Conservation (phyloP, 2,329 filamentous ascomycete species). For the Epichloe typhina region DNA sequence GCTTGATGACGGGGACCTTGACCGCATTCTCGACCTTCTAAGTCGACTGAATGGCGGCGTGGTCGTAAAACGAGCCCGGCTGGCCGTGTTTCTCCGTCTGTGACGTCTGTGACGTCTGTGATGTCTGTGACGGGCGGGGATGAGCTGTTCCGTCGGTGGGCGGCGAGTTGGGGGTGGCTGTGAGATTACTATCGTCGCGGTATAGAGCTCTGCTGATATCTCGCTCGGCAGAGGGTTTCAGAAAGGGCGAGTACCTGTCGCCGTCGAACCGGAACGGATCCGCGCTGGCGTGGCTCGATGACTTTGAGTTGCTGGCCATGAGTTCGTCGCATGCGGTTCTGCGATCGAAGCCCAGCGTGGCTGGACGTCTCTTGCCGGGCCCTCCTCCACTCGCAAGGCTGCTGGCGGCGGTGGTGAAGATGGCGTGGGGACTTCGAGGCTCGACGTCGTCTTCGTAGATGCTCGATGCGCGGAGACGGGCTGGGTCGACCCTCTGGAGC, state of each 20-base stretch:
- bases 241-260: slow-evolving; percentile 22
- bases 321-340: slow-evolving; percentile 1
- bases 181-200: slow-evolving; percentile 13
- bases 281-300: slow-evolving; percentile 22
- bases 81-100: not conserved
- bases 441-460: slow-evolving; percentile 2
- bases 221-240: slow-evolving; percentile 26
- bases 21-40: slow-evolving; percentile 29
- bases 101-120: too few relatives aligned
- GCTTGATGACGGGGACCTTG: slow-evolving; percentile 20
- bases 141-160: not conserved
- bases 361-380: slow-evolving; percentile 5
- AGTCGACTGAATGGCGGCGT: slow-evolving; percentile 22
- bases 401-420: not conserved
- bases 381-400: not conserved
- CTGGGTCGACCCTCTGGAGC: not conserved
- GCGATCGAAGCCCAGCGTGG: slow-evolving; percentile 4
- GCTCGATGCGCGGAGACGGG: slow-evolving; percentile 3
- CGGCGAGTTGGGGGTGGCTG: not conserved
- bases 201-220: slow-evolving; percentile 30
- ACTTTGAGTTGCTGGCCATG: slow-evolving; percentile 12
- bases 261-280: slow-evolving; percentile 36
- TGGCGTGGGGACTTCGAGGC: not conserved
- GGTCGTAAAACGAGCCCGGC: slow-evolving; percentile 22
- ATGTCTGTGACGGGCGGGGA: not conserved